Conservation (phyloP, 495 filamentous ascomycete genomes). For the Neurospora sp. region DNA sequence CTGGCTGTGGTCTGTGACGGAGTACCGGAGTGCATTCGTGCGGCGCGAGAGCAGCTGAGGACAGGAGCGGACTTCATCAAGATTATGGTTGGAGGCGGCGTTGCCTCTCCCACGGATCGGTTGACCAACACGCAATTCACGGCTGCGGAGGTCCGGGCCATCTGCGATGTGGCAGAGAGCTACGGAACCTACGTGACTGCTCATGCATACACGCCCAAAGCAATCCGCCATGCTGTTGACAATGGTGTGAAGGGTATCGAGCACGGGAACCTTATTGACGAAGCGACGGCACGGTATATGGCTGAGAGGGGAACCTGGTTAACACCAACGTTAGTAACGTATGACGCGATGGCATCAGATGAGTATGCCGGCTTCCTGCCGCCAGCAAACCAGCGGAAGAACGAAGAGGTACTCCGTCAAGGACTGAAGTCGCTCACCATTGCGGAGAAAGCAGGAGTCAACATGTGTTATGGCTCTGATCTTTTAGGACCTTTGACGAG, state of each 20-base stretch:
- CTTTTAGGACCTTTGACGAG: conserved; percentile 37
- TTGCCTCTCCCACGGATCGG: conserved; percentile 40
- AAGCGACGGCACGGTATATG: conserved; percentile 38
- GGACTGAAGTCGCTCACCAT: conserved; percentile 36
- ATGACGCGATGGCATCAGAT: conserved; percentile 36
- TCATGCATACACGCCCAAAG: conserved; percentile 42
- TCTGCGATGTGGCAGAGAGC: conserved; percentile 35
- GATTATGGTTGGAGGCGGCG: conserved; percentile 47
- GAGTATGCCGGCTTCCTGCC: conserved; percentile 34
- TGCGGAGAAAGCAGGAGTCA: conserved; percentile 36
- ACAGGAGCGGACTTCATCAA: conserved; percentile 46
- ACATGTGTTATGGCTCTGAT: conserved; percentile 47
- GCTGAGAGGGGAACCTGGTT: conserved; percentile 35
- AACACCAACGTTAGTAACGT: conserved; percentile 44
- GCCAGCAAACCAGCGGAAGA: conserved; percentile 31
- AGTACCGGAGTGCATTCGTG: conserved; percentile 38
- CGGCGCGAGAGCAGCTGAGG: conserved; percentile 41
- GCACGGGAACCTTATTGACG: conserved; percentile 45
- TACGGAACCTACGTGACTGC: conserved; percentile 43
- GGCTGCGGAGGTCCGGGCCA: conserved; percentile 39
- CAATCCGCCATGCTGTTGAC: conserved; percentile 42
- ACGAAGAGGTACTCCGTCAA: conserved; percentile 32
- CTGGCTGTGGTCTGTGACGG: conserved; percentile 39
- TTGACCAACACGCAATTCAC: conserved; percentile 44
- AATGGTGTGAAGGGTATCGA: conserved; percentile 48